Evolutionary conservation across 2,329 filamentous ascomycete species (phyloP), one percentile per base, ranked within the genome.

Genomic region (Fusarium pininemorale): DNA sequence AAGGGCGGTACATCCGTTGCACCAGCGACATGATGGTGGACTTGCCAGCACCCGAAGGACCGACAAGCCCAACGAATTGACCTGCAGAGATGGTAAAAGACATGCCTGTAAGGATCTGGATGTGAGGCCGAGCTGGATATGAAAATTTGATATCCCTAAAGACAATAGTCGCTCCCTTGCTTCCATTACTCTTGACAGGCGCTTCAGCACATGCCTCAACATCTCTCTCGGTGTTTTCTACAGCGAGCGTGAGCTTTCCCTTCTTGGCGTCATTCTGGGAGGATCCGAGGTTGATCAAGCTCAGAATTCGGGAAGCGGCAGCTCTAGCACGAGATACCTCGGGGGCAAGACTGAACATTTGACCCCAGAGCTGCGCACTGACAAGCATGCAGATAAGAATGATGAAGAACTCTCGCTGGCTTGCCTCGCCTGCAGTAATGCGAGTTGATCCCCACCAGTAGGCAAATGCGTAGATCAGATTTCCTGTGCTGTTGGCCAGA

Each of bases 391-490:
- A 87, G 11, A 93, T 87, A 8, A 94, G 85, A 13, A 95, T 91
- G 75, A 93, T 92, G 80, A 95, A 91, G 83, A 94, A 95, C n/a
- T 92, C 88, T 38, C 90, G 89, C 48, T 88, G 88, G 6, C 83
- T 85, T 74, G 92, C 92, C 63, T 89, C 83, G 9, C 92, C 92
- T 47, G 87, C 85, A 58, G 91, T 87, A 67, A 95, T 93, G 71
- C 90, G 89, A 75, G 89, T 91, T 0, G 92, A 88, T 7, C 93
- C 93, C 92, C 93, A 95, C 92, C 92, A 95, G 81, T 94, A 95
- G 1, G 92, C 91, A 61, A 95, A 88, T 0, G 92, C 91, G 77
- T 94, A 93, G 32, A 94, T 89, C 57, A 93, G 86, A 77, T 92
- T 92, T 26, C 90, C 88, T 15, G 88, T 84, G 72, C 87, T 88